Conservation (phyloP, 2,329 filamentous ascomycete genomes). For the Claviceps citrina region DNA sequence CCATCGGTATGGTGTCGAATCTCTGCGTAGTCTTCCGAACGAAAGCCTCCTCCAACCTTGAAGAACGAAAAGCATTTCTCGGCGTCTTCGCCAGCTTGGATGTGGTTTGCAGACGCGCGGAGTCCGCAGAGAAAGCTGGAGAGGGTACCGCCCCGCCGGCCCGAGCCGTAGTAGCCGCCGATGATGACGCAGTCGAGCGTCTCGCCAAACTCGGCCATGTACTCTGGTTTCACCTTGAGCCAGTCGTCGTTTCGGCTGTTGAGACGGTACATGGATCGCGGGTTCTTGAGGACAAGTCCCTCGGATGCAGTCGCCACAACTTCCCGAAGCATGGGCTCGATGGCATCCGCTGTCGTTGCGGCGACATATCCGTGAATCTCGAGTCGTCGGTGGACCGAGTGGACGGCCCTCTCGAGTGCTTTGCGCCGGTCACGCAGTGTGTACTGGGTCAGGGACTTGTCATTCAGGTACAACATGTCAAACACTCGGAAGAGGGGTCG, state of each 20-base stretch:
- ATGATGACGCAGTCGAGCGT: conserved; percentile 79
- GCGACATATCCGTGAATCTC: conserved; percentile 64
- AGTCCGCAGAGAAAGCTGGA: conserved; percentile 87
- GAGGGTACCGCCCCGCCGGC: conserved; percentile 64
- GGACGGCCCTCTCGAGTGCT: conserved; percentile 58
- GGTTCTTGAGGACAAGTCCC: conserved; percentile 87
- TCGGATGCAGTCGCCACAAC: conserved; percentile 80
- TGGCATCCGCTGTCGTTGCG: conserved; percentile 51
- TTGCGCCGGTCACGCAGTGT: conserved; percentile 65
- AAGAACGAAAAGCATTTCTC: conserved; percentile 89
- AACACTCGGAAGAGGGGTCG: conserved; percentile 76
- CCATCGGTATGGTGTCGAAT: conserved; percentile 74
- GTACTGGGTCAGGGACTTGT: conserved; percentile 62
- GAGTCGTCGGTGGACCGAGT: conserved; percentile 55
- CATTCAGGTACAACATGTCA: conserved; percentile 82
- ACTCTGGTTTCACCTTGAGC: conserved; percentile 98
- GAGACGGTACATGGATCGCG: conserved; percentile 67
- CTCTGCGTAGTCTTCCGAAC: conserved; percentile 66
- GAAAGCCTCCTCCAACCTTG: conserved; percentile 92
- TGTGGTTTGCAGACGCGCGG: conserved; percentile 54
- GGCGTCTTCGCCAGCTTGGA: conserved; percentile 40
- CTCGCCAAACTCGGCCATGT: conserved; percentile 93
- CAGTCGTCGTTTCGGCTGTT: conserved; percentile 90
- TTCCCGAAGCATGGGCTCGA: conserved; percentile 64
- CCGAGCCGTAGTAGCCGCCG: conserved; percentile 85